Base-by-base conservation (phyloP, 1,139 yeast species). In the Hyphopichia khmerensis region DNA sequence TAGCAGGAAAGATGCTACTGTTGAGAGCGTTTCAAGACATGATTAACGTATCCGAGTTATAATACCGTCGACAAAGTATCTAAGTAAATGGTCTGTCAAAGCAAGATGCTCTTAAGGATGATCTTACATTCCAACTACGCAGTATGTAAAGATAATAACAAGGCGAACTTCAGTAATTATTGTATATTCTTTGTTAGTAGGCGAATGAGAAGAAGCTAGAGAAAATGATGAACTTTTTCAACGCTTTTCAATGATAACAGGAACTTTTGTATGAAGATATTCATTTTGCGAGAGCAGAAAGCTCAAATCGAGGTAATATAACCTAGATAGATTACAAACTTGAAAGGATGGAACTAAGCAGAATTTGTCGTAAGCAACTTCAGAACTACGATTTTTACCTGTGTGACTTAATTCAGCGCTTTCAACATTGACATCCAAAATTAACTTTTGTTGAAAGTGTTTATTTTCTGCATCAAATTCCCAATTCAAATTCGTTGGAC, bases 301-400 rank as follows among this genome's bases (percentile, higher is more conserved):
- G 21, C 40, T 42, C 14, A 62, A 42, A 16, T 57, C 53, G 36
- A 60, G 45, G 40, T 59, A 61, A 41, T 62, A 62, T 18, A 61
- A 35, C 30, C 67, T 44, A 2, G 63, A 51, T 39, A 59, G 33
- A 33, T 55, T 46, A 39, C 67, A 62, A 2, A 51, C 43, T 44
- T 62, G 67, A 47, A 60, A 62, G 23, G 53, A 57, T 1, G 67
- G 67, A 4, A 60, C 55, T 26, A 62, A 50, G 30, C 61, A 55
- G 36, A 53, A 50, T 14, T 50, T 23, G 19, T 37, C 40, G n/a
- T 29, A 36, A n/a, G 36, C 26, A n/a, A 13, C 17, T n/a, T 21
- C n/a, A 13, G 23, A 7, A 32, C n/a, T 24, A 13, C 3, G 1
- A 11, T 16, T 13, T n/a, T 9, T 14, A 21, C 7, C 2, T 7